These are phyloP conservation scores for Nakazawaea ambrosiae DNA, from an alignment of 805 yeast species.

Conservation along the genomic window DNA sequence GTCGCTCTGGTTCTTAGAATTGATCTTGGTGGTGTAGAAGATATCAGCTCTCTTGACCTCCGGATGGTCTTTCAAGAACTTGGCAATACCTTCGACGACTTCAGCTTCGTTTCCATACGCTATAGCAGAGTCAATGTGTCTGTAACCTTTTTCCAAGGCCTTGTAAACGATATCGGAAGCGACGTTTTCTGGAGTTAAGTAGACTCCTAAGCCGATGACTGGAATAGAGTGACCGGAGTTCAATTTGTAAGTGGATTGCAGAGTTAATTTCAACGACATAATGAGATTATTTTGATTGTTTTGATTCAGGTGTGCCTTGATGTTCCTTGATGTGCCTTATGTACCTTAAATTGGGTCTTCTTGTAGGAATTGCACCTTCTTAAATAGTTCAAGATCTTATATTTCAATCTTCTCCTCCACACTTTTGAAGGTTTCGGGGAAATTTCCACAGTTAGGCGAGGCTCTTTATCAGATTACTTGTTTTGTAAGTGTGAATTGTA, in stretches of 20 bases:
- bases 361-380: no score
- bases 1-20: slow-evolving; percentile 25
- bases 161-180: slow-evolving; percentile 39
- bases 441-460: no score
- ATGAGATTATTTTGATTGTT: no score
- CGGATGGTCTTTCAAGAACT: slow-evolving; percentile 25
- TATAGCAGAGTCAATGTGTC: slow-evolving; percentile 74
- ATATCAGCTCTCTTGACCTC: slow-evolving; percentile 27
- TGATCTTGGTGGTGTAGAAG: slow-evolving; percentile 34
- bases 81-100: slow-evolving; percentile 50
- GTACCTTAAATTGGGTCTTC: no score
- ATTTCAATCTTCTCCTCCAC: no score
- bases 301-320: no score
- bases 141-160: slow-evolving; percentile 61
- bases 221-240: slow-evolving; percentile 53
- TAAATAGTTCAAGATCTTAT: no score
- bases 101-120: slow-evolving; percentile 57
- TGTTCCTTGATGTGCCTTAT: no score
- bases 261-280: background rate
- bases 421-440: no score
- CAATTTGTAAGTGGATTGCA: slow-evolving; percentile 25
- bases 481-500: no score
- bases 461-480: no score
- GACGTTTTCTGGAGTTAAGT: slow-evolving; percentile 30
- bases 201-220: slow-evolving; percentile 51